Evolutionary conservation across 306 rosid genomes (phyloP), one percentile per base, ranked within the genome.

Genomic region (Astragalus glycyphyllos): DNA sequence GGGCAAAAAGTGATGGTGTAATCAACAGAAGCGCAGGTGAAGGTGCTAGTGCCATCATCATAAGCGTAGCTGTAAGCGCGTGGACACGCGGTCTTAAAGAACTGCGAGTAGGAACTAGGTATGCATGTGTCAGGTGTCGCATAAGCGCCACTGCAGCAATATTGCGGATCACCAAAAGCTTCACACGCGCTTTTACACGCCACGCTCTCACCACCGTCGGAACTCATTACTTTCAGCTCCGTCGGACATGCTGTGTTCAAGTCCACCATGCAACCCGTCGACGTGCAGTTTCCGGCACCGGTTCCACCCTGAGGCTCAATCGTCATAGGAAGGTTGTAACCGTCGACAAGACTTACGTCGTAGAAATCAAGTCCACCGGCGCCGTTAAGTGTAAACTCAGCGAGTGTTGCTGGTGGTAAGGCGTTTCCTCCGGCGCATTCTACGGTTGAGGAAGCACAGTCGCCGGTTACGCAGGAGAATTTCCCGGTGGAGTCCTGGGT

Each of bases 111-210:
- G 0, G 86, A 68, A 51, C 96, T 87, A 0, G 98, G 97, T 20
- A 71, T 83, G 35, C 98, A 93, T 7, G 92, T 84, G 16, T 79
- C 76, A 0, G 98, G 98, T 0, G 81, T 76, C 4, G 74, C 86
- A 65, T 84, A 93, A 4, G 85, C 91, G 3, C 98, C 98, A 20
- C 86, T 90, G 7, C 98, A 93, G 15, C 98, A 93, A 63, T 86
- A 93, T 56, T 74, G 85, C 0, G 97, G 89, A 41, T 88, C 94
- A 7, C 87, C 88, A 11, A 93, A 93, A 0, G 96, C 98, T n/a
- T 82, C 98, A 49, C 97, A 93, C 48, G 97, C 98, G 83, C 98
- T 93, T 35, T 82, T 89, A 20, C 98, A 93, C 13, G 94, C 98
- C 47, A 93, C 97, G 44, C 86, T 48, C 14, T 74, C 82, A 0